These are phyloP conservation scores for Dicorynia guianensis DNA, from an alignment of 306 rosid genomes.

Conservation along the genomic window DNA sequence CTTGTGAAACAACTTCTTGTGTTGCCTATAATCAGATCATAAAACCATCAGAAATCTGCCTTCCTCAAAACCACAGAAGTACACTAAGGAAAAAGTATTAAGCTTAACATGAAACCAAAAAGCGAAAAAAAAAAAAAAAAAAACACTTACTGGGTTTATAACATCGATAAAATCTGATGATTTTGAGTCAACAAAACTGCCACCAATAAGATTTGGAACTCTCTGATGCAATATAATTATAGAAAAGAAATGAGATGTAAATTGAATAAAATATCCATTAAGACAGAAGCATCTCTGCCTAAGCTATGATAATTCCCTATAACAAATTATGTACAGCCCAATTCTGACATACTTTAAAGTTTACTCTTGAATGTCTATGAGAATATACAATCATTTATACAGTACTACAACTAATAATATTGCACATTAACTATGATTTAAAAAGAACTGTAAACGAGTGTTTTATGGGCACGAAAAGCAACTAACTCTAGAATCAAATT, in stretches of 20 bases:
- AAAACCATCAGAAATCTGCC: constrained; percentile 30
- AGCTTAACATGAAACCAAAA: constrained; percentile 27
- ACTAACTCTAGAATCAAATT: constrained; percentile 14
- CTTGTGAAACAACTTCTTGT: constrained; percentile 93
- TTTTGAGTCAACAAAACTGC: constrained; percentile 58
- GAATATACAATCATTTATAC: neutral
- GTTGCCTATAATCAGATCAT: constrained; percentile 73
- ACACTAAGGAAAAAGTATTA: neutral
- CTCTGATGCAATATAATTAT: constrained; percentile 54
- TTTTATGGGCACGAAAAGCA: neutral
- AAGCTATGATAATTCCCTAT: constrained; percentile 27
- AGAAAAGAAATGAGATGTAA: neutral
- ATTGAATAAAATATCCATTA: neutral
- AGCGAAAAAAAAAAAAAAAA: neutral
- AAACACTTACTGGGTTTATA: constrained; percentile 81
- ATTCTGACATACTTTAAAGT: constrained; percentile 15
- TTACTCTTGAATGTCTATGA: constrained; percentile 3
- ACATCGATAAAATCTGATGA: constrained; percentile 58
- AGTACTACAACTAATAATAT: neutral
- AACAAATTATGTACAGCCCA: constrained; percentile 16
- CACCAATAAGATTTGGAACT: constrained; percentile 70
- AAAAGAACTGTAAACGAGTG: constrained; percentile 5
- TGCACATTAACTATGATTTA: neutral
- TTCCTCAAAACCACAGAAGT: constrained; percentile 27
- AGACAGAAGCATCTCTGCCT: constrained; percentile 25